Conservation (phyloP, 2,329 filamentous ascomycete genomes). For the Penicillium sp. region DNA sequence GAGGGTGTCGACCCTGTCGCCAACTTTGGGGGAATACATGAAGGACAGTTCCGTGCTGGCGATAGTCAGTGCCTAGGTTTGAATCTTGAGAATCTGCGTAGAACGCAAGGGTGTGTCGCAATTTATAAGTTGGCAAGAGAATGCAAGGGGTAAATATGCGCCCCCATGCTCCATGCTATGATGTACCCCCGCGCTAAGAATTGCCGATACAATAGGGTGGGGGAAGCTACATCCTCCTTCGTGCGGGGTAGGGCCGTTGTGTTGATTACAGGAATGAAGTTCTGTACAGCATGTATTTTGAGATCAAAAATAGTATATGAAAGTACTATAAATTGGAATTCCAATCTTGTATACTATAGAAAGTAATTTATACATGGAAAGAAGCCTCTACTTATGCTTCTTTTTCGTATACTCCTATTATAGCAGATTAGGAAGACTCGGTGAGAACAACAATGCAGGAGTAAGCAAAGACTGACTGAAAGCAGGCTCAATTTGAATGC, state of each 20-base stretch:
- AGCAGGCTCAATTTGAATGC: no score
- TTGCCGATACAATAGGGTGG: not conserved
- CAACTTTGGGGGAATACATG: slow-evolving; percentile 44
- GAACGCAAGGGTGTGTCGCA: not conserved
- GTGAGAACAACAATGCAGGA: no score
- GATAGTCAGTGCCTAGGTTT: not conserved
- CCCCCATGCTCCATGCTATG: not conserved
- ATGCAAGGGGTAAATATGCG: not conserved
- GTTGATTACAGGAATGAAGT: no score
- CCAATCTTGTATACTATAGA: no score
- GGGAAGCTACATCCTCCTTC: not conserved
- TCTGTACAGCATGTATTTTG: no score
- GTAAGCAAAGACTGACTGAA: no score
- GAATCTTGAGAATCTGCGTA: not conserved
- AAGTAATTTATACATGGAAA: no score
- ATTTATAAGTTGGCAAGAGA: not conserved
- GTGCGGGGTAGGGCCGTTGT: not conserved
- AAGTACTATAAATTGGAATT: no score
- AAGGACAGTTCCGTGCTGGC: not conserved
- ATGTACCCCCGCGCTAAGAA: not conserved
- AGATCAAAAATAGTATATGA: no score
- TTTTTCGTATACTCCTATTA: no score
- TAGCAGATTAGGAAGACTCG: no score
- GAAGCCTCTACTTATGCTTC: no score
- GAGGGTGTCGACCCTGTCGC: slow-evolving; percentile 43